Conservation (phyloP, 768 basidiomycete genomes). For the Arthromyces matolae region DNA sequence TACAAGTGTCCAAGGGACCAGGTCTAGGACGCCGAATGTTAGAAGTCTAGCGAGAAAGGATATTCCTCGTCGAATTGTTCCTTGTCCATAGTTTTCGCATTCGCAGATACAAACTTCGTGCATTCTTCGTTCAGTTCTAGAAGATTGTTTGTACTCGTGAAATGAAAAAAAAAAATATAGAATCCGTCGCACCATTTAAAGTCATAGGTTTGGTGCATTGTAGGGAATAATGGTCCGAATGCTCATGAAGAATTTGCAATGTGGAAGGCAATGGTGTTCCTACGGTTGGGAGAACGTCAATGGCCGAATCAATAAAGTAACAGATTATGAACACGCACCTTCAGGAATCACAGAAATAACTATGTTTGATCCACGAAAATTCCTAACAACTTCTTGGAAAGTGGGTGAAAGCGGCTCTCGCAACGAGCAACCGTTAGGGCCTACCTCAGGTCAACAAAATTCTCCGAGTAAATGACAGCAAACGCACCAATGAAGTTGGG, state of each 20-base stretch:
- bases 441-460: not conserved
- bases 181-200: slow-evolving; percentile 2
- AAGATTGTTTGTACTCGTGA: not conserved
- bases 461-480: not conserved
- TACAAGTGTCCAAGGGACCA: not conserved
- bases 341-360: slow-evolving; percentile 11
- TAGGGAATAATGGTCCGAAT: slow-evolving; percentile 9
- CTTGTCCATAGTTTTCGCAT: slow-evolving; percentile 10
- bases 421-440: slow-evolving; percentile 9
- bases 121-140: slow-evolving; percentile 9
- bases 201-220: slow-evolving; percentile 11
- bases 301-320: not conserved
- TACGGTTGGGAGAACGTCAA: not conserved
- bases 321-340: not conserved
- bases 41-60: slow-evolving; percentile 3
- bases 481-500: slow-evolving; percentile 10
- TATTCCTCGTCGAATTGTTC: slow-evolving; percentile 9
- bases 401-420: slow-evolving; percentile 11
- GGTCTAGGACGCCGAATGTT: not conserved
- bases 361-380: slow-evolving; percentile 9
- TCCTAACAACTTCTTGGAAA: slow-evolving; percentile 12
- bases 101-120: slow-evolving; percentile 1
- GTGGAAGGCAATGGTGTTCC: slow-evolving; percentile 6
- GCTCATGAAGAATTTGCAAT: slow-evolving; percentile 9
- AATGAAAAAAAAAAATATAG: too few species aligned